These are phyloP conservation scores for Lactarius hengduanensis DNA, from an alignment of 768 basidiomycete species.

Conservation along the genomic window DNA sequence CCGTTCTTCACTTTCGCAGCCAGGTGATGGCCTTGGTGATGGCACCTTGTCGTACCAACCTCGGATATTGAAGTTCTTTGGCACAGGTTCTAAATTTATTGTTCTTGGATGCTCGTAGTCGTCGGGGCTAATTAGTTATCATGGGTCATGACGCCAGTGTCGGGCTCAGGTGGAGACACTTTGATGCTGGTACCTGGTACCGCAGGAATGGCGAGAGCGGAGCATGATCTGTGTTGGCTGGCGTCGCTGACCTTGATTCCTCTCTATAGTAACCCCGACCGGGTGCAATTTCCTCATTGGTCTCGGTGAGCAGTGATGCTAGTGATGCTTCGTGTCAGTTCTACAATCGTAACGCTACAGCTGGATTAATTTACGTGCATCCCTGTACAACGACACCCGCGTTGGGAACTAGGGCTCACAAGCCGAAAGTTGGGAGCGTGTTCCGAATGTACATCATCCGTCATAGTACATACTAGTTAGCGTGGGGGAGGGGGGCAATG, in stretches of 20 bases:
- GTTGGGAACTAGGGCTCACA: background rate
- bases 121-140: too few species aligned
- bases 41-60: too few species aligned
- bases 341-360: conserved; percentile 22
- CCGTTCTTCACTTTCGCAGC: too few species aligned
- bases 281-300: background rate
- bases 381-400: background rate
- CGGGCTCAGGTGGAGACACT: background rate
- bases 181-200: too few species aligned
- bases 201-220: background rate
- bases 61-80: too few species aligned
- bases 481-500: background rate
- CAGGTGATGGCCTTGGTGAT: too few species aligned
- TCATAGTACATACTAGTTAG: background rate
- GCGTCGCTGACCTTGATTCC: conserved; percentile 14
- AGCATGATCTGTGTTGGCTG: background rate
- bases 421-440: background rate
- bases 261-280: conserved; percentile 12
- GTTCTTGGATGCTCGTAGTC: too few species aligned
- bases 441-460: background rate
- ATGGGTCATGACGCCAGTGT: too few species aligned
- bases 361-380: conserved; percentile 12
- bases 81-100: too few species aligned
- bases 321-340: background rate
- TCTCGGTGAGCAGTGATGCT: background rate